Evolutionary conservation across 805 yeast genomes (phyloP), one percentile per base, ranked within the genome.

Genomic region (Spathaspora boniae): DNA sequence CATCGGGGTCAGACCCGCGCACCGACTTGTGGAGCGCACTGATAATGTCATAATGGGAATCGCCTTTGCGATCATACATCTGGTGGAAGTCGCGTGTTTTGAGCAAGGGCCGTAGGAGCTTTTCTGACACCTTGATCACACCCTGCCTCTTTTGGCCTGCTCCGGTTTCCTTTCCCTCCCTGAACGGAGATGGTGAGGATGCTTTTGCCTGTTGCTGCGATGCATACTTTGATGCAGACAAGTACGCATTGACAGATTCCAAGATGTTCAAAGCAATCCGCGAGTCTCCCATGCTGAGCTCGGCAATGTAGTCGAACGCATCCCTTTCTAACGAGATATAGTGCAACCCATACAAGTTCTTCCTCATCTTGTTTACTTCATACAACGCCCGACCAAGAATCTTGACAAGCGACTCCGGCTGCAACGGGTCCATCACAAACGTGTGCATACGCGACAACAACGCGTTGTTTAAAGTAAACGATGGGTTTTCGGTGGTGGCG

Each of bases 11-110:
- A 0, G 86, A 74, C 0, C 99, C 99, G 38, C 99, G 70, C 0
- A 93, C 76, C 0, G 95, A 76, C 52, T 93, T 93, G 62, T 93
- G 99, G 46, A 93, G 84, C 1, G 98, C 98, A 9, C 95, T 85
- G 5, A 93, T 93, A 1, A 95, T 78, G 55, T 93, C 99, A 57
- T 93, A 93, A 56, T 93, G 98, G 4, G 79, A 77, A 48, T 93
- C 98, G 1, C 97, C 97, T 22, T 78, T 80, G 31, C 86, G 70
- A 56, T 93, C 98, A 53, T 91, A 89, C 46, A 80, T 62, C 58
- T 76, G 67, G 31, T 62, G 70, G 37, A 58, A 67, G 44, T 52
- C 77, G 60, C 53, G 68, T 47, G 51, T 78, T 44, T 33, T 74
- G 46, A 43, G 56, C 16, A 67, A 42, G 2, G 68, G 70, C 33